A percentile compares a stretch with the other conserved stretches of the same genome.
Evolutionary conservation across 345 rosid species (phyloP).

Genomic region (Eucalyptus lansdowneana): DNA sequence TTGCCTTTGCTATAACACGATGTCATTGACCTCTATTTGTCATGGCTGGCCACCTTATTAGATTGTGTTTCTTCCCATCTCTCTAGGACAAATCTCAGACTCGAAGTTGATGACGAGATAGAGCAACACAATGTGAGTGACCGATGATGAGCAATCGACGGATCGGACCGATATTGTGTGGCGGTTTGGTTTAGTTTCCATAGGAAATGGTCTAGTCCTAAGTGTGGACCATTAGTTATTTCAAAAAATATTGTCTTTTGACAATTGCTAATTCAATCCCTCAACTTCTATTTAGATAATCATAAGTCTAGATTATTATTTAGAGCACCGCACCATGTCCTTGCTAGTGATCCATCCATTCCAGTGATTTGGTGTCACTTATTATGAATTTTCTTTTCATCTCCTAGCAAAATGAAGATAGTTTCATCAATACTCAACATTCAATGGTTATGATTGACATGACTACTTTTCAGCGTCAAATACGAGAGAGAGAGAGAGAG

Average conservation of each 20-base stretch:
- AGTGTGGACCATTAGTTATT: background rate
- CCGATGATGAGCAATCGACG: background rate
- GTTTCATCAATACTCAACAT: background rate
- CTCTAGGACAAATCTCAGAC: background rate
- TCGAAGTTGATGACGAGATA: background rate
- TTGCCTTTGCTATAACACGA: background rate
- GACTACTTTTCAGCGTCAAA: background rate
- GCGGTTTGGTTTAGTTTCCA: rapidly evolving
- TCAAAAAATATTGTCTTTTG: background rate
- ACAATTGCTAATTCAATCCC: background rate
- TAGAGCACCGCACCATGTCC: background rate
- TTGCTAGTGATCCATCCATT: background rate
- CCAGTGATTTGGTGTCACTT: background rate
- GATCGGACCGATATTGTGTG: background rate
- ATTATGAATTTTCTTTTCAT: background rate
- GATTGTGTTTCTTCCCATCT: background rate
- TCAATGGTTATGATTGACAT: background rate
- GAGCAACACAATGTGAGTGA: background rate
- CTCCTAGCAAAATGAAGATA: background rate
- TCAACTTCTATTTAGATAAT: background rate
- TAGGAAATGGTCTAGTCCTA: background rate
- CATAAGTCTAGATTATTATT: background rate
- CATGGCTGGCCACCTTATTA: background rate
- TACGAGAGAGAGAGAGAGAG: background rate
- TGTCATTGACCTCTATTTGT: background rate